These are phyloP conservation scores for Starmerella vitae DNA, from an alignment of 805 yeast species.

Conservation along the genomic window DNA sequence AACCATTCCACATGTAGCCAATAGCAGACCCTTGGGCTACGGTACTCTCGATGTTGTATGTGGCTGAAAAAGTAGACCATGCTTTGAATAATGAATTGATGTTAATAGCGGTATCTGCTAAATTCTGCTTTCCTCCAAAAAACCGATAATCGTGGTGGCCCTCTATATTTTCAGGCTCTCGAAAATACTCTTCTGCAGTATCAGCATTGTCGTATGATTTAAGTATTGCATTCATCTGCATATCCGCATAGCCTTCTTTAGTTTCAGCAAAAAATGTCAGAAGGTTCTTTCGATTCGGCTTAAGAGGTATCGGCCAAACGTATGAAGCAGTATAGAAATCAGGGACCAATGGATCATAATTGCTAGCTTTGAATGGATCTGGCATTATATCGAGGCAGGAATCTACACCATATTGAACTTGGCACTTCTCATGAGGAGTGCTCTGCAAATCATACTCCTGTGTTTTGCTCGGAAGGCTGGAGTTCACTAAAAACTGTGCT, in stretches of 20 bases:
- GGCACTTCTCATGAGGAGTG: background rate
- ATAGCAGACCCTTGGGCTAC: slow-evolving; percentile 37
- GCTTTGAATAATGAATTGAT: slow-evolving; percentile 36
- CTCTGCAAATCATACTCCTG: slow-evolving; percentile 1
- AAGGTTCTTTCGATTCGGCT: no score
- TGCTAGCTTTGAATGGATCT: no score
- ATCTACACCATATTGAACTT: slow-evolving; percentile 6
- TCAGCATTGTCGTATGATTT: no score
- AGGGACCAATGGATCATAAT: no score
- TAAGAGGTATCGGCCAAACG: no score
- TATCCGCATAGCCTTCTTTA: no score
- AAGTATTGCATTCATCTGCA: no score
- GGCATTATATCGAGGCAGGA: background rate
- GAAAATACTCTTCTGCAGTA: slow-evolving; percentile 9
- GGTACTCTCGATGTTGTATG: slow-evolving; percentile 35
- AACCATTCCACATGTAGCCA: slow-evolving; percentile 40
- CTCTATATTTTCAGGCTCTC: slow-evolving; percentile 20
- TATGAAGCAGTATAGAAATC: no score
- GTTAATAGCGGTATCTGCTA: slow-evolving; percentile 32
- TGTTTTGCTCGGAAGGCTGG: background rate
- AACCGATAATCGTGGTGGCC: slow-evolving; percentile 53
- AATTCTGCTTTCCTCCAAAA: slow-evolving; percentile 35
- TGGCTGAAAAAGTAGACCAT: slow-evolving; percentile 35
- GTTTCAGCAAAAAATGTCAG: no score
- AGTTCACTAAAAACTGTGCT: background rate